Evolutionary conservation across 352 stramenopile species (phyloP).

Genomic region (Globisporangium nodosum): DNA sequence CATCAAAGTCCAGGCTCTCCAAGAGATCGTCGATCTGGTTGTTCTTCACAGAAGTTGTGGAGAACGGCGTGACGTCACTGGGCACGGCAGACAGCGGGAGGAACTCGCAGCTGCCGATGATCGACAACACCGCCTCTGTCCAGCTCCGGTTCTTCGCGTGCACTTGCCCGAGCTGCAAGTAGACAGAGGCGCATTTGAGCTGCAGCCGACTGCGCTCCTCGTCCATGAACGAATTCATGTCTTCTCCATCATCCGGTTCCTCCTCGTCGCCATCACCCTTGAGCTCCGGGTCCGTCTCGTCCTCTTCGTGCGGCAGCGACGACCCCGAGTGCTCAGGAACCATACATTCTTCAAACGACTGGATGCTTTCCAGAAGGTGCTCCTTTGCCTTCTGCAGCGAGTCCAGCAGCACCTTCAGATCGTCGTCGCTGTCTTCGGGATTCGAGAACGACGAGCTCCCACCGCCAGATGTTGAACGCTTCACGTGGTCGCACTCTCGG

Average conservation of each 20-base stretch:
- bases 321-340: conserved; percentile 16
- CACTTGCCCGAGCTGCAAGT: conserved; percentile 46
- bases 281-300: background rate
- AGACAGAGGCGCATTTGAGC: conserved; percentile 73
- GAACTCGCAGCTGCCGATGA: conserved; percentile 48
- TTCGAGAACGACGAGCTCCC: too few relatives aligned
- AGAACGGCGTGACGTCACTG: conserved; percentile 20
- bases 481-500: conserved; percentile 37
- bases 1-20: conserved; percentile 61
- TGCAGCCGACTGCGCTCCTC: conserved; percentile 69
- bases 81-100: conserved; percentile 31
- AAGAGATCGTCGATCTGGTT: conserved; percentile 37
- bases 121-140: conserved; percentile 26
- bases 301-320: conserved; percentile 25
- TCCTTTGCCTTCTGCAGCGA: conserved; percentile 50
- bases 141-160: conserved; percentile 33
- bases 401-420: conserved; percentile 7
- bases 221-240: conserved; percentile 64
- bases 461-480: background rate
- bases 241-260: conserved; percentile 13
- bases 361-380: conserved; percentile 65
- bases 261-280: conserved; percentile 18
- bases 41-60: conserved; percentile 13
- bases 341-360: conserved; percentile 67
- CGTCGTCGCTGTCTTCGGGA: conserved; percentile 7